Evolutionary conservation across 179 eudicot species (phyloP).

Genomic region (Beta macrorhiza): DNA sequence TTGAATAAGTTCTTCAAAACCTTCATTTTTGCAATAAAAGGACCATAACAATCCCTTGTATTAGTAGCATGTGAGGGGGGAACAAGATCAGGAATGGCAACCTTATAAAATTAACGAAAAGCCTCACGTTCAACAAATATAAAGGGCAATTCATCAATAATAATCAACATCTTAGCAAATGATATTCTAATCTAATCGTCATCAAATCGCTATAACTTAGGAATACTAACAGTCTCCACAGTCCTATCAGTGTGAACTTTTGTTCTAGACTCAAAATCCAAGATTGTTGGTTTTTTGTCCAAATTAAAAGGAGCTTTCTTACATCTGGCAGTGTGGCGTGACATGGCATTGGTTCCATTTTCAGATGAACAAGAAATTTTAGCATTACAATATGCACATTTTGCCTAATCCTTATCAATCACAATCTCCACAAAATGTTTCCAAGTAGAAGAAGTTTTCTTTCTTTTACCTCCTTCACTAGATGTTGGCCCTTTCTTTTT

Average conservation of each 20-base stretch:
- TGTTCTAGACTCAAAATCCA: background rate
- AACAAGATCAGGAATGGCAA: background rate
- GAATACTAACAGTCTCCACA: background rate
- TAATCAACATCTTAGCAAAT: background rate
- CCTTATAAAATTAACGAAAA: background rate
- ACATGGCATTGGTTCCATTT: background rate
- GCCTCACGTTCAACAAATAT: slow-evolving; percentile 4
- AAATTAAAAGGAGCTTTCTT: background rate
- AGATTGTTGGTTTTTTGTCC: background rate
- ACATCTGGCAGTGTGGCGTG: background rate
- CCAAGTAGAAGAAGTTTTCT: background rate
- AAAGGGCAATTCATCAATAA: slow-evolving; percentile 7
- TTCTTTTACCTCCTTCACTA: background rate
- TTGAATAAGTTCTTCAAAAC: background rate
- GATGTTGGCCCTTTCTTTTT: background rate
- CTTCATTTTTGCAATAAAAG: background rate
- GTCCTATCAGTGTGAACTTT: background rate
- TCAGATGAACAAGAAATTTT: background rate
- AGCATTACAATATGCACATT: background rate
- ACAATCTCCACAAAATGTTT: background rate
- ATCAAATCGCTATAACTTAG: background rate
- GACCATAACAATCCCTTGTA: slow-evolving; percentile 8
- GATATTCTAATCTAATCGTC: background rate
- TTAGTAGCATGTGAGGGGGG: background rate
- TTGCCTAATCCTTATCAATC: background rate